phyloP scores from a whole-genome alignment of 257 asterid genomes.

The Fraxinus excelsior region DNA sequence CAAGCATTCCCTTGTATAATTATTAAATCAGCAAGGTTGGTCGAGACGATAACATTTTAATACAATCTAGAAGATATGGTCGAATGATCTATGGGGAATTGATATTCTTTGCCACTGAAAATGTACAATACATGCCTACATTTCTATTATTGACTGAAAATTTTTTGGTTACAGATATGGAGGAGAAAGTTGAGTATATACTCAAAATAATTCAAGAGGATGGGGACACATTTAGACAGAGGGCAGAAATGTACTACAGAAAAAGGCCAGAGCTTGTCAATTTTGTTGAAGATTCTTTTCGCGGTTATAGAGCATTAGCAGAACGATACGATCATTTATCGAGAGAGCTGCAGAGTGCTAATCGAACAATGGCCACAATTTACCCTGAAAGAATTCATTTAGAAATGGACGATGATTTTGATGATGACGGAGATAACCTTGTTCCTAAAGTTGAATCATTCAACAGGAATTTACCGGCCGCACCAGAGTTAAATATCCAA shows the following conservation, averaged over 20 bases:
- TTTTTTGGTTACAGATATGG: slow-evolving; percentile 47
- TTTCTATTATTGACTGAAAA: neutral
- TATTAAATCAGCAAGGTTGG: too few relatives aligned
- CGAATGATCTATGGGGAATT: too few relatives aligned
- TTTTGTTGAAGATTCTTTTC: slow-evolving; percentile 53
- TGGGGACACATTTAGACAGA: slow-evolving; percentile 53
- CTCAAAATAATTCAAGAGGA: slow-evolving; percentile 54
- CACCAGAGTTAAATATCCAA: slow-evolving; percentile 35
- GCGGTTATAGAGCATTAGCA: slow-evolving; percentile 57
- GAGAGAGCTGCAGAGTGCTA: slow-evolving; percentile 54
- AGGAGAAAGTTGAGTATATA: slow-evolving; percentile 54
- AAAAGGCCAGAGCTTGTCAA: slow-evolving; percentile 56
- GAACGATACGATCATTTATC: slow-evolving; percentile 61
- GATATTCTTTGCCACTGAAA: too few relatives aligned
- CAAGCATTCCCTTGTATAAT: too few relatives aligned
- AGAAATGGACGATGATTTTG: slow-evolving; percentile 40
- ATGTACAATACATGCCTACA: neutral
- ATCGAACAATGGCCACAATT: slow-evolving; percentile 49
- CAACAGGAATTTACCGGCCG: slow-evolving; percentile 27
- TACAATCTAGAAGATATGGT: too few relatives aligned
- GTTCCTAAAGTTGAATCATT: slow-evolving; percentile 6
- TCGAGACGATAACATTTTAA: too few relatives aligned
- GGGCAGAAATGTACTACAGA: slow-evolving; percentile 63
- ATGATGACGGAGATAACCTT: slow-evolving; percentile 25
- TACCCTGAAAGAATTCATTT: slow-evolving; percentile 46